These are phyloP conservation scores for Penicillium subrubescens DNA, from an alignment of 495 filamentous ascomycete genomes.

Conservation along the genomic window DNA sequence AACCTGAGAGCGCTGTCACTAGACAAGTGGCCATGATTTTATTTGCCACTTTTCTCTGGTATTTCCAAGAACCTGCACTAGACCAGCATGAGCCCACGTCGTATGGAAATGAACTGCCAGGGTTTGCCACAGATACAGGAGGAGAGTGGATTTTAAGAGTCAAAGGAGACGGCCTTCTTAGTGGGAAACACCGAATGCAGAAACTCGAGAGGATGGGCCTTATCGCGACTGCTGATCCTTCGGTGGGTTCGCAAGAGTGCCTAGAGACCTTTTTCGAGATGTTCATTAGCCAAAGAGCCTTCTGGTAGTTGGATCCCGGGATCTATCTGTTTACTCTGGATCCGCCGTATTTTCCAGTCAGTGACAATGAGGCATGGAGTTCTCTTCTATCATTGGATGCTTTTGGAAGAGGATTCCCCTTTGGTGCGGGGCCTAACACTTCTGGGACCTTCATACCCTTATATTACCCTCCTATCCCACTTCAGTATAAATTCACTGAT, in stretches of 20 bases:
- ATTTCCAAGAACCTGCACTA: constrained; percentile 4
- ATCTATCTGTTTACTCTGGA: constrained; percentile 8
- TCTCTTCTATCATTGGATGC: constrained; percentile 5
- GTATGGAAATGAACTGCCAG: background rate
- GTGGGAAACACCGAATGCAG: constrained; percentile 8
- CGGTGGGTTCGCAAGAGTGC: constrained; percentile 3
- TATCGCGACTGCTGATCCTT: constrained; percentile 4
- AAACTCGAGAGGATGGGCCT: constrained; percentile 9
- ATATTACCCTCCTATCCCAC: constrained; percentile 2
- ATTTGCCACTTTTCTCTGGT: constrained; percentile 8
- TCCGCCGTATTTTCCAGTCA: background rate
- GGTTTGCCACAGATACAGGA: background rate
- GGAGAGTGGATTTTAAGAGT: constrained; percentile 5
- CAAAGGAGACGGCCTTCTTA: constrained; percentile 5
- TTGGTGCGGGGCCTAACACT: constrained; percentile 6
- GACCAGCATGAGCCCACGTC: background rate
- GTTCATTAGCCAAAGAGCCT: constrained; percentile 8
- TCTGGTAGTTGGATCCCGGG: constrained; percentile 5
- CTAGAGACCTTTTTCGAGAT: background rate
- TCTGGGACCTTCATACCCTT: constrained; percentile 1
- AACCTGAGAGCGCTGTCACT: constrained; percentile 8
- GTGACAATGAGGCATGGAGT: background rate
- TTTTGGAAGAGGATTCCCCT: constrained; percentile 7
- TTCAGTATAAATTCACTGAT: constrained; percentile 4
- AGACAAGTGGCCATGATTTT: constrained; percentile 9